Evolutionary conservation across 108 stramenopile genomes (phyloP).

Genomic region (Craspedostauros australis): DNA sequence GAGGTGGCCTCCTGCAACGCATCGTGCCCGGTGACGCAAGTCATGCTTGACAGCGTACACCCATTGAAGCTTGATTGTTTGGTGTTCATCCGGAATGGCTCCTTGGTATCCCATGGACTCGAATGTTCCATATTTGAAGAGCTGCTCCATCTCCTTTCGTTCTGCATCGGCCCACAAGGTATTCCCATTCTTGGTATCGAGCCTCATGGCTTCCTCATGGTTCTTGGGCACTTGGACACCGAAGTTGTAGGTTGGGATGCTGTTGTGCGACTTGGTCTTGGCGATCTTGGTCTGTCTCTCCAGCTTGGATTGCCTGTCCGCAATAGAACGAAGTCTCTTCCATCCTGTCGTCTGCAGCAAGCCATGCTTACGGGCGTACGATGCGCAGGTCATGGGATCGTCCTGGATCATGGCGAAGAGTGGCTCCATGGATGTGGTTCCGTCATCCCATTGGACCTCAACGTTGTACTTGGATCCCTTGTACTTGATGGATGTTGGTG

Average conservation of each 20-base stretch:
- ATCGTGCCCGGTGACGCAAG: no score
- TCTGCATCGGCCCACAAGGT: no score
- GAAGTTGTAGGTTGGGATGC: neutral
- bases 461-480: slow-evolving; percentile 29
- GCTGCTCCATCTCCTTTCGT: no score
- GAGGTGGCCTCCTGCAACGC: no score
- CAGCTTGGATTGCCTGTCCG: no score
- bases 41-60: neutral
- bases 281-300: no score
- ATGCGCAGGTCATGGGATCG: slow-evolving; percentile 32
- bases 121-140: no score
- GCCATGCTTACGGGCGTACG: slow-evolving; percentile 22
- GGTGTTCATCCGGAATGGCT: slow-evolving; percentile 3
- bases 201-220: neutral
- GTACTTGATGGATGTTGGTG: slow-evolving; percentile 3
- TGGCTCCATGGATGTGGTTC: slow-evolving; percentile 21
- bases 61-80: neutral
- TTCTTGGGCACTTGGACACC: slow-evolving; percentile 10
- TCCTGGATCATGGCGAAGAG: slow-evolving; percentile 4
- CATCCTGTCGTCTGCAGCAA: slow-evolving; percentile 31
- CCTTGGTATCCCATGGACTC: neutral
- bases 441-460: slow-evolving; percentile 22
- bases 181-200: slow-evolving; percentile 4
- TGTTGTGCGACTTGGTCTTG: neutral
- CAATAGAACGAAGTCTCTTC: slow-evolving; percentile 34